Conservation (phyloP, 2,329 filamentous ascomycete species). For the Niveomyces coronatus region DNA sequence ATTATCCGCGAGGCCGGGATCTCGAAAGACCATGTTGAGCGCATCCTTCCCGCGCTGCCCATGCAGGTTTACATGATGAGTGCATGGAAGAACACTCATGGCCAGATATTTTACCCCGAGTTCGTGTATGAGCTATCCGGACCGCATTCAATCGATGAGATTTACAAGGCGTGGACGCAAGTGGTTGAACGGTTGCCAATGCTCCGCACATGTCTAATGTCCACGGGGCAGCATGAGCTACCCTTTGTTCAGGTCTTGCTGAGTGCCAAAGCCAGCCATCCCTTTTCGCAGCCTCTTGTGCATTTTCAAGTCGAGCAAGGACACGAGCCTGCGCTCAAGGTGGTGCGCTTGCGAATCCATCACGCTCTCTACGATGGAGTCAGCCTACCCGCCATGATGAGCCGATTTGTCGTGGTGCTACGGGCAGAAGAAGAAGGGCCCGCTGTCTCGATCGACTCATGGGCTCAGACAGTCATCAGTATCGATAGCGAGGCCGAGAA, state of each 20-base stretch:
- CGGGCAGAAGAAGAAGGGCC: neutral
- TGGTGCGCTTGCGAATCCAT: constrained; percentile 54
- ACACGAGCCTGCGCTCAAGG: constrained; percentile 12
- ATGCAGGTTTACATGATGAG: constrained; percentile 76
- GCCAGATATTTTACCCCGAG: constrained; percentile 60
- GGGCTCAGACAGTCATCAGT: constrained; percentile 30
- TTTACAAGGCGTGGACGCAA: constrained; percentile 51
- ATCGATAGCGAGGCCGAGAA: constrained; percentile 12
- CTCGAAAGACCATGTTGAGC: constrained; percentile 35
- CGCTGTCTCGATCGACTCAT: neutral
- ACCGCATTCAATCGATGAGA: constrained; percentile 21
- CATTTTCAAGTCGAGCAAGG: constrained; percentile 11
- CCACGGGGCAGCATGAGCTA: constrained; percentile 31
- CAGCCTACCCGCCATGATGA: constrained; percentile 57
- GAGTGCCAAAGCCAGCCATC: constrained; percentile 20
- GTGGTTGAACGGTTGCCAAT: constrained; percentile 49
- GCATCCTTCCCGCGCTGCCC: constrained; percentile 57
- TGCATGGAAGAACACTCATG: constrained; percentile 59
- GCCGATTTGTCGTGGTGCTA: constrained; percentile 23
- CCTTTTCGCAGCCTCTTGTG: constrained; percentile 15
- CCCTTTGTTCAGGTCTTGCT: constrained; percentile 60
- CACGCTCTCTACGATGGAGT: constrained; percentile 85
- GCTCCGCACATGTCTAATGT: constrained; percentile 57
- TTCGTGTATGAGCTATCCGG: constrained; percentile 52
- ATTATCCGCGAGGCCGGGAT: constrained; percentile 34